Evolutionary conservation across 441 rosid genomes (phyloP).

Genomic region (Adansonia madagascariensis): DNA sequence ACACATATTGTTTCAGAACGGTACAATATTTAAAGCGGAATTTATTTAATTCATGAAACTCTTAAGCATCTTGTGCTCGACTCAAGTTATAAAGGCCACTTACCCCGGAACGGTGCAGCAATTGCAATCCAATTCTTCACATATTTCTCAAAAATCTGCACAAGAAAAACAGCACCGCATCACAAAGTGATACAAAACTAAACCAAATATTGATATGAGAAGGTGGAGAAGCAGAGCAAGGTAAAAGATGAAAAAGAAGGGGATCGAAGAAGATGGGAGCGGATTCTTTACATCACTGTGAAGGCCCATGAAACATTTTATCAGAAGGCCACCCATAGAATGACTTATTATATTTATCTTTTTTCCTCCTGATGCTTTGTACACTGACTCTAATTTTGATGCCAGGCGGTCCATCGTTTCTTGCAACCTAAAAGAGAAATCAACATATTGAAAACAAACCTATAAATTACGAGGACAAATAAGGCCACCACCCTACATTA

Average conservation of each 20-base stretch:
- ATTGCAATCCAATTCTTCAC: conserved; percentile 94
- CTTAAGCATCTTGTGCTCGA: no score
- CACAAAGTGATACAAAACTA: background rate
- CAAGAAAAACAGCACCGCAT: conserved; percentile 8
- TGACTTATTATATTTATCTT: conserved; percentile 88
- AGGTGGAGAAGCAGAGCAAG: no score
- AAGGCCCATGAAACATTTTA: conserved; percentile 90
- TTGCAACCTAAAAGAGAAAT: conserved; percentile 50
- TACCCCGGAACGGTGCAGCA: conserved; percentile 90
- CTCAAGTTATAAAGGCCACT: conserved; percentile 25
- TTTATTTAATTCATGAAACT: no score
- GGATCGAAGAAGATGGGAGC: background rate
- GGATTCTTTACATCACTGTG: conserved; percentile 65
- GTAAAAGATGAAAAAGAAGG: conserved; percentile 13
- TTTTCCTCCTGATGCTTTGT: conserved; percentile 85
- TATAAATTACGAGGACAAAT: background rate
- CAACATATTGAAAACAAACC: conserved; percentile 13
- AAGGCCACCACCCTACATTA: background rate
- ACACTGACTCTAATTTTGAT: conserved; percentile 61
- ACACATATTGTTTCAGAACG: no score
- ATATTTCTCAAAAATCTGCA: conserved; percentile 83
- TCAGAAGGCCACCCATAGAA: conserved; percentile 94
- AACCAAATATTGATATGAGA: no score
- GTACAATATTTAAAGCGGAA: no score
- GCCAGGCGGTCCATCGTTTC: conserved; percentile 75